Evolutionary conservation across 352 stramenopile species (phyloP).

Genomic region (Pythium phragmiticola): DNA sequence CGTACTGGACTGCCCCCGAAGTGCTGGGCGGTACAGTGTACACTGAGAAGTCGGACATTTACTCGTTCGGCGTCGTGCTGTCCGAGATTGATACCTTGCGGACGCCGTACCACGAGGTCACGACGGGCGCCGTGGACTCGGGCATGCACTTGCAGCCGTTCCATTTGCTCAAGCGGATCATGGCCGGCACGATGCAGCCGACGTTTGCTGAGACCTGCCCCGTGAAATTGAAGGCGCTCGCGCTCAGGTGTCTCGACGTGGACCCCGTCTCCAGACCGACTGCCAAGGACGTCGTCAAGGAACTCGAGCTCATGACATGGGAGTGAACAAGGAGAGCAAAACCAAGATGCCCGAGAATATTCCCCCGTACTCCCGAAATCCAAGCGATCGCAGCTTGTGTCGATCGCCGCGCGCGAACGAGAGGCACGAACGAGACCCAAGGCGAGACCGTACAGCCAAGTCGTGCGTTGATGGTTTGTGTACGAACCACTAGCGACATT

Average conservation of each 20-base stretch:
- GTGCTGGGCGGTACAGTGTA: conserved; percentile 55
- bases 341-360: neutral
- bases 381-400: neutral
- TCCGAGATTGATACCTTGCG: conserved; percentile 26
- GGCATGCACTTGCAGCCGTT: conserved; percentile 41
- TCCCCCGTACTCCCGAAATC: neutral
- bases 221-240: conserved; percentile 12
- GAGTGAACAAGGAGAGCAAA: neutral
- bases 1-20: conserved; percentile 80
- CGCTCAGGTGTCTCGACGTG: conserved; percentile 15
- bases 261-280: conserved; percentile 14
- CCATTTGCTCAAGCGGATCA: conserved; percentile 46
- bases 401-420: neutral
- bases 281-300: conserved; percentile 19
- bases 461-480: no score
- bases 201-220: conserved; percentile 43
- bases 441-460: no score
- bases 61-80: conserved; percentile 30
- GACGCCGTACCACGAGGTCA: conserved; percentile 21
- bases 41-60: conserved; percentile 68
- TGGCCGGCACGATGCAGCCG: conserved; percentile 42
- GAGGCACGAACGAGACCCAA: no score
- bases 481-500: no score
- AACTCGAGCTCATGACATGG: conserved; percentile 23
- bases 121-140: conserved; percentile 1